Percentiles rank a stretch among this genome's conserved stretches.
phyloP scores from a whole-genome alignment of 202 grass and related monocot species.

The Brachypodium distachyon region DNA sequence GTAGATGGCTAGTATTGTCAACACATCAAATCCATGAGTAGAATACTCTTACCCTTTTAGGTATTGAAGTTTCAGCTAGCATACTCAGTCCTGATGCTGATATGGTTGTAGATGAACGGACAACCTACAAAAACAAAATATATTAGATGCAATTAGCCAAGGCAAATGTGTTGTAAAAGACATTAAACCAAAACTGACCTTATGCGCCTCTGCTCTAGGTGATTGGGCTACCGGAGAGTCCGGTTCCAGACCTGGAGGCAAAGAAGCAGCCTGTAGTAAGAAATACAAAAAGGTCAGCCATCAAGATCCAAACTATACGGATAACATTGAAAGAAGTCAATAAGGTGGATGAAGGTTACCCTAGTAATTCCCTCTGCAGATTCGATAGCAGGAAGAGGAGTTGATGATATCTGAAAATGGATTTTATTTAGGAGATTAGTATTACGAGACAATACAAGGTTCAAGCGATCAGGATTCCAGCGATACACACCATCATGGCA shows the following conservation, averaged over 20 bases:
- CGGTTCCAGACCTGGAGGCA: constrained; percentile 26
- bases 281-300: neutral
- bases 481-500: neutral
- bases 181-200: constrained; percentile 36
- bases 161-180: neutral
- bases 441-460: neutral
- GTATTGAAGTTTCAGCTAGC: constrained; percentile 27
- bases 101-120: constrained; percentile 37
- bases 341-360: constrained; percentile 32
- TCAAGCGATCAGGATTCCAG: neutral
- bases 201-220: constrained; percentile 25
- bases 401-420: constrained; percentile 45
- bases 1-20: neutral
- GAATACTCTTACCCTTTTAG: constrained; percentile 31
- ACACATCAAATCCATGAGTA: neutral
- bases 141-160: constrained; percentile 11
- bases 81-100: constrained; percentile 55
- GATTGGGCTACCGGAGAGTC: constrained; percentile 24
- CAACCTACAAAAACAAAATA: constrained; percentile 34
- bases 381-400: constrained; percentile 58
- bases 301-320: neutral
- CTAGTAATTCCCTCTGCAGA: constrained; percentile 41
- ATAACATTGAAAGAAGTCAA: neutral
- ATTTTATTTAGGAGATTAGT: neutral
- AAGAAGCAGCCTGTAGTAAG: constrained; percentile 19